A percentile compares a stretch with the other conserved stretches of the same genome.
phyloP scores from a whole-genome alignment of 2,329 filamentous ascomycete genomes.

The Ophiosphaerella herpotricha region DNA sequence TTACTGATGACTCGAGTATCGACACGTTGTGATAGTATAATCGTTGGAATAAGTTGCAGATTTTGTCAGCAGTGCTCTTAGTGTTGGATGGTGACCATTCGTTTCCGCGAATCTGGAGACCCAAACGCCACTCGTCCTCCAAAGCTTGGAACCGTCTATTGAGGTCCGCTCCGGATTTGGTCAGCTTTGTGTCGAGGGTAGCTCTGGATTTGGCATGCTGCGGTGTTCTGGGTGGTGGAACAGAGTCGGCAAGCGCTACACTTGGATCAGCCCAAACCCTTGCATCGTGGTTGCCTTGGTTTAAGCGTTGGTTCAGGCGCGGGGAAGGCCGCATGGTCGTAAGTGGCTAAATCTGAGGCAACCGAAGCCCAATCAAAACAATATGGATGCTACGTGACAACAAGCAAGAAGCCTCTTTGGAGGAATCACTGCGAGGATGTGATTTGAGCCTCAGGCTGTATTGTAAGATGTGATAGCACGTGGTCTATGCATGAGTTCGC shows the following conservation, averaged over 20 bases:
- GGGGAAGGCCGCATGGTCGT: slow-evolving; percentile 10
- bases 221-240: slow-evolving; percentile 18
- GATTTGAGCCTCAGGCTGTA: slow-evolving; percentile 27
- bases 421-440: too few species aligned
- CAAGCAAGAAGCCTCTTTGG: not conserved
- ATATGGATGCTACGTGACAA: not conserved
- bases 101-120: slow-evolving; percentile 13
- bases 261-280: slow-evolving; percentile 1
- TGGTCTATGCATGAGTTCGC: too few species aligned
- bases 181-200: slow-evolving; percentile 6
- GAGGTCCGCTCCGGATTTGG: slow-evolving; percentile 18
- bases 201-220: slow-evolving; percentile 16
- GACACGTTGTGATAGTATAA: slow-evolving; percentile 19
- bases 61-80: slow-evolving; percentile 12
- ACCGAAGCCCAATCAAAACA: not conserved
- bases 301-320: slow-evolving; percentile 2
- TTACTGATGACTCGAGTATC: slow-evolving; percentile 20
- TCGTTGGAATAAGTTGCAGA: slow-evolving; percentile 20
- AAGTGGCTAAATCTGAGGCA: not conserved
- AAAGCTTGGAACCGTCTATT: slow-evolving; percentile 22
- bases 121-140: slow-evolving; percentile 27
- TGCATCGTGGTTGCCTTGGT: slow-evolving; percentile 1
- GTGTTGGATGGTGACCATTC: slow-evolving; percentile 28
- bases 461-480: slow-evolving; percentile 8
- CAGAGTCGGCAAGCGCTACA: slow-evolving; percentile 13